A percentile compares a stretch with the other conserved stretches of the same genome.
phyloP scores from a whole-genome alignment of 768 basidiomycete species.

The Mycena haematopus region DNA sequence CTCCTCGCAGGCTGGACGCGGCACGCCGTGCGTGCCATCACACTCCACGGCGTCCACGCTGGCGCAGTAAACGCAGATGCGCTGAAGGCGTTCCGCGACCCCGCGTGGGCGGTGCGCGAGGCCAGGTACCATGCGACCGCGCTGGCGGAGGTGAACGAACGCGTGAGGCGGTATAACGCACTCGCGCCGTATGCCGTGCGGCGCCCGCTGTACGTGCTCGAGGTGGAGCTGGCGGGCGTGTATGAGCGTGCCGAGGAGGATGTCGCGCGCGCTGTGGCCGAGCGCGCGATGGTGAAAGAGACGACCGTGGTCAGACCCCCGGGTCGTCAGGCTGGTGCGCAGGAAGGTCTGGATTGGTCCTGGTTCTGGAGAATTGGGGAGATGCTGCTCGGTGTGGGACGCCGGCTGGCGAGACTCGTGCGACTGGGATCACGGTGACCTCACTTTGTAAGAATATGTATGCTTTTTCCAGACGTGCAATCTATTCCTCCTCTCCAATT shows the following conservation, averaged over 20 bases:
- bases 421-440: neutral
- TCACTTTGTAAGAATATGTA: neutral
- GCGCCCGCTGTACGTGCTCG: slow-evolving; percentile 61
- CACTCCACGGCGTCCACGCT: slow-evolving; percentile 32
- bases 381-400: neutral
- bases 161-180: slow-evolving; percentile 81
- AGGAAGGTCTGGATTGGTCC: slow-evolving; percentile 8
- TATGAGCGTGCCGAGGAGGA: slow-evolving; percentile 60
- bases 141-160: slow-evolving; percentile 72
- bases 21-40: slow-evolving; percentile 70
- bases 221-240: slow-evolving; percentile 61
- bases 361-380: slow-evolving; percentile 13
- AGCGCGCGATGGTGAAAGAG: slow-evolving; percentile 29
- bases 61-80: slow-evolving; percentile 34
- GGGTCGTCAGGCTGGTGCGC: neutral
- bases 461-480: neutral
- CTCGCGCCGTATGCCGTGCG: slow-evolving; percentile 83
- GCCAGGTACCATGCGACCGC: slow-evolving; percentile 70
- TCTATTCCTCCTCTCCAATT: neutral
- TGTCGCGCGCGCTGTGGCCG: slow-evolving; percentile 50
- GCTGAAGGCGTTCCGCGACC: slow-evolving; percentile 59
- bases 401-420: slow-evolving; percentile 4
- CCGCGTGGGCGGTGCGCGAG: slow-evolving; percentile 75
- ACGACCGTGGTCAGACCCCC: neutral
- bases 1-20: slow-evolving; percentile 77